Evolutionary conservation across 129 eudicot genomes (phyloP), one percentile per base, ranked within the genome.

Genomic region (Lonicera japonica): DNA sequence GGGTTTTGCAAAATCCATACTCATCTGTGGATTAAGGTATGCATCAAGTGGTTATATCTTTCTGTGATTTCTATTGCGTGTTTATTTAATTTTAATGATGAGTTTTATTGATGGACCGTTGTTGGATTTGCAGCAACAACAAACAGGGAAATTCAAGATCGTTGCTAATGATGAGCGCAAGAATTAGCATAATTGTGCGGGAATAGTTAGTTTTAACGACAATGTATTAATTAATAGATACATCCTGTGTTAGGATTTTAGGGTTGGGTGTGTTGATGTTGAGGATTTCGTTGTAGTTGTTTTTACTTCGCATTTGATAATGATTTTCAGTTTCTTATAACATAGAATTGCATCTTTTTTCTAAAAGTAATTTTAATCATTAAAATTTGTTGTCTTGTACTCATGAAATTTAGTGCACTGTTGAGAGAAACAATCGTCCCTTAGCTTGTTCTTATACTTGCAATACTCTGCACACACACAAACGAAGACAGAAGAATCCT

Each of bases 131-230:
- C 89, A 90, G 97, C 97, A 86, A 83, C 94, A 84, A 73, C 74
- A 70, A 66, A 83, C 95, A 22, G 97, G 97, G 77, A 90, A 83
- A 74, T 90, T 65, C 95, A 90, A 79, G 89, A 86, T 90, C 69
- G 95, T 86, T 68, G 89, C 95, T 29, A 86, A 89, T 67, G 80
- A 72, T 21, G 84, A 80, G 70, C 24, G 69, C 16, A 34, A 62
- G 54, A 56, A 70, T 22, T 74, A 54, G 68, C 52, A 73, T 54
- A 48, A 24, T 21, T 39, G n/a, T 13, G 36, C 13, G 6, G 29
- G 17, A 13, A 53, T 7, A 46, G 11, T 14, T 13, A 5, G 19
- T 57, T 57, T 57, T 14, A 19, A 25, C 14, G 40, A 23, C 11
- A 29, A 23, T 23, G 61, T 57, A 3, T 25, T 57, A 43, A 14